These are phyloP conservation scores for Taiozyma sp. DNA, from an alignment of 1,139 yeast genomes.

Conservation along the genomic window DNA sequence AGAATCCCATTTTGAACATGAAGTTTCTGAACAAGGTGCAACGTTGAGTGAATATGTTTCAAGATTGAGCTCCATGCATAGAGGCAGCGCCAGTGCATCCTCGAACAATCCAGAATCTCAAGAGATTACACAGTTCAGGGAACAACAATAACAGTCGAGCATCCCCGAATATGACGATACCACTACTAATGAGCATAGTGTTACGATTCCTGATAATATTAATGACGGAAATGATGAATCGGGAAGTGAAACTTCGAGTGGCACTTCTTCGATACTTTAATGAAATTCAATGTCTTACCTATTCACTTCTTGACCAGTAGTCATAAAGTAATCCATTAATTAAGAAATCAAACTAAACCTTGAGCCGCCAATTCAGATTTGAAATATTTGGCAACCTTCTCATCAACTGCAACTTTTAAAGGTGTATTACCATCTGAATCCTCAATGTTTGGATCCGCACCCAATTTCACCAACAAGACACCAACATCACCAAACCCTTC, in stretches of 20 bases:
- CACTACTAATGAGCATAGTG: neutral
- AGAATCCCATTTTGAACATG: neutral
- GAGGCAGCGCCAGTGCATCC: neutral
- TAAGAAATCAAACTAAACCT: conserved; percentile 4
- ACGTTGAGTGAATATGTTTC: neutral
- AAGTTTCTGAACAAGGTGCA: neutral
- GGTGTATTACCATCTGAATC: conserved; percentile 55
- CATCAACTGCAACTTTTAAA: conserved; percentile 55
- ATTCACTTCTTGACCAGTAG: neutral
- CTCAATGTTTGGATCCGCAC: conserved; percentile 54
- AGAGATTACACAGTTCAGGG: neutral
- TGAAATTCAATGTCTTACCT: neutral
- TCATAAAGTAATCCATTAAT: neutral
- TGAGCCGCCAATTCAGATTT: conserved; percentile 9
- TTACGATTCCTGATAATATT: neutral
- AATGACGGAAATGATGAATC: neutral
- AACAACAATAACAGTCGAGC: neutral
- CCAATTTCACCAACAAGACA: conserved; percentile 48
- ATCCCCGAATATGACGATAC: neutral
- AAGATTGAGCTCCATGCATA: neutral
- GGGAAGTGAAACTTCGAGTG: neutral
- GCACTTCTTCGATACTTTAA: neutral
- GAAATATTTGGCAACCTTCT: conserved; percentile 45
- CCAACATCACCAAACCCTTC: conserved; percentile 89
- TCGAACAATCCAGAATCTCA: neutral